Evolutionary conservation across 306 rosid genomes (phyloP), one percentile per base, ranked within the genome.

Genomic region (Rubus idaeus): DNA sequence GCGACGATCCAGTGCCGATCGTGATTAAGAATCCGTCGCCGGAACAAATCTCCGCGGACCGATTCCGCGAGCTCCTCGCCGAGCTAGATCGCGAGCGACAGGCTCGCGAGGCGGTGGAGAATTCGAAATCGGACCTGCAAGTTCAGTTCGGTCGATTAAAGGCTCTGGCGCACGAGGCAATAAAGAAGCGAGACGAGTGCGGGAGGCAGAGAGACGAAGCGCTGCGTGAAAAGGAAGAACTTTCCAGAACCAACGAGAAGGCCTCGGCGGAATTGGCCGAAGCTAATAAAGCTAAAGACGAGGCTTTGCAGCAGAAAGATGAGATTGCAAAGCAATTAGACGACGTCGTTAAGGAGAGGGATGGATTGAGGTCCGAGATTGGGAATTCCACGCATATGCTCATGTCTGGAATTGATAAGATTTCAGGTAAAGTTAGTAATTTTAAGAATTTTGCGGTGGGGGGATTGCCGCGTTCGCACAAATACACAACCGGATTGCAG

Each of bases 341-440:
- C n/a, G 94, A 83, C 83, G 75, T 72, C 5, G 80, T 77, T 78
- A 89, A 82, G 92, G 98, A 90, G 78, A 87, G 92, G 14, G 96
- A 92, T 49, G 82, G 74, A 1, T 75, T 92, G 79, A 82, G 85
- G 80, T 83, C 84, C 61, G 99, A 91, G 84, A 92, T 92, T 78
- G 99, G 91, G 81, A 92, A 89, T 82, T 88, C 99, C 8, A 89
- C 88, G 46, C 99, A 95, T 69, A 95, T 95, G 99, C 83, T 95
- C 2, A 89, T 88, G 55, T 92, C 97, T 0, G 99, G 97, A 30
- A 88, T 91, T 68, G 99, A 95, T 61, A 95, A 92, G 89, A 92
- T 92, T 74, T 89, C 97, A 0, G 94, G 88, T 8, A 92, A 92
- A 65, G 97, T 91, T 8, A 87, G 89, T 61, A 88, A 77, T 75